Percentiles rank a stretch among this genome's conserved stretches.
These are phyloP conservation scores for Jatropha curcas DNA, from an alignment of 345 rosid species.

Conservation along the genomic window DNA sequence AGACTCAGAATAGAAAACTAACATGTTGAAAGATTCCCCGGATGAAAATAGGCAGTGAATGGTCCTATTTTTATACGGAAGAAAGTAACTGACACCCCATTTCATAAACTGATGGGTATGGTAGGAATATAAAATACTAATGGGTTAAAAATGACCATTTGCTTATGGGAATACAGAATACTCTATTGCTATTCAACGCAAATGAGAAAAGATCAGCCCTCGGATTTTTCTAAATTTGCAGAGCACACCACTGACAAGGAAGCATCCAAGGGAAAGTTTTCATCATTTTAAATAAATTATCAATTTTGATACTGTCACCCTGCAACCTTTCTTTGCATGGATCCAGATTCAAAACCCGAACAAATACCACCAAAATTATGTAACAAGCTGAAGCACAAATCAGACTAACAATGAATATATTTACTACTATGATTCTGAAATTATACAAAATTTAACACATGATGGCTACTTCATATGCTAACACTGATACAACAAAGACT, in stretches of 20 bases:
- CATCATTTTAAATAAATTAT: background rate
- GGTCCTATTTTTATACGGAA: slow-evolving; percentile 15
- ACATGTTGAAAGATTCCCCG: slow-evolving; percentile 34
- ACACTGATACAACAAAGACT: slow-evolving; percentile 15
- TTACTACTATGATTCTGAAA: slow-evolving; percentile 15
- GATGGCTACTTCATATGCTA: slow-evolving; percentile 24
- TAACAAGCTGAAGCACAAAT: background rate
- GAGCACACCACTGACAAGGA: slow-evolving; percentile 16
- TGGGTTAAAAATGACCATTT: slow-evolving; percentile 30
- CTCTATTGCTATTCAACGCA: background rate
- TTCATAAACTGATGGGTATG: background rate
- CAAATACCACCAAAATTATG: slow-evolving; percentile 2
- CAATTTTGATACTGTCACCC: background rate
- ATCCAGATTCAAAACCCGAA: slow-evolving; percentile 15
- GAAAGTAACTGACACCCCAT: slow-evolving; percentile 42
- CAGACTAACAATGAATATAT: background rate
- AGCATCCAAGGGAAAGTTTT: slow-evolving; percentile 8
- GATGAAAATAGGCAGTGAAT: slow-evolving; percentile 25
- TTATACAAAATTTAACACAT: slow-evolving; percentile 22
- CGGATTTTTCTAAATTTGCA: slow-evolving; percentile 24
- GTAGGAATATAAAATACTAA: slow-evolving; percentile 20
- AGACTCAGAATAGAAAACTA: slow-evolving; percentile 20
- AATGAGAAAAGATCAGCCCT: slow-evolving; percentile 15
- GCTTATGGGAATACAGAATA: slow-evolving; percentile 12
- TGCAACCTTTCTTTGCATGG: background rate